A percentile compares a stretch with the other conserved stretches of the same genome.
Conservation (phyloP, 805 yeast genomes). For the Hanseniaspora occidentalis region DNA sequence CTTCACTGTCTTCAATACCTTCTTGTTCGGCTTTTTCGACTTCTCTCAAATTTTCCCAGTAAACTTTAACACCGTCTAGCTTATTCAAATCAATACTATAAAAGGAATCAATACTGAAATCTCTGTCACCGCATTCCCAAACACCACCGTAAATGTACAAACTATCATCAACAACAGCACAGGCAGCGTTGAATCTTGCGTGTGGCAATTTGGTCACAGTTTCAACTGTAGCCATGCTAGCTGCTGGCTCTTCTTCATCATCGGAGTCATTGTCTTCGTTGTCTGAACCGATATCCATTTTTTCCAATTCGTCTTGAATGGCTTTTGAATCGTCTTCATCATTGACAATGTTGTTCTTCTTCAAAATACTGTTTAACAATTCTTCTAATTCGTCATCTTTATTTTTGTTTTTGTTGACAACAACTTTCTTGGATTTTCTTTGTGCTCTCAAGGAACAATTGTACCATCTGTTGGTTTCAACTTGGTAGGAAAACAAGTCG, state of each 20-base stretch:
- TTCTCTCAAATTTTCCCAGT: constrained; percentile 74
- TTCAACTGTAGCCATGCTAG: constrained; percentile 35
- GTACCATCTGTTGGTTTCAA: constrained; percentile 84
- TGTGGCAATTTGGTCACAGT: constrained; percentile 63
- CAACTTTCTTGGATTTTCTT: constrained; percentile 36
- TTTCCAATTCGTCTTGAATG: constrained; percentile 24
- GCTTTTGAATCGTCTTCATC: constrained; percentile 6
- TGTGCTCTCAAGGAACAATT: constrained; percentile 50
- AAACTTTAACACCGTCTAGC: constrained; percentile 75
- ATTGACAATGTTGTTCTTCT: constrained; percentile 49
- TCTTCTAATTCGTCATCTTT: constrained; percentile 77
- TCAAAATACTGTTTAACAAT: constrained; percentile 58
- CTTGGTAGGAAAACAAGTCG: constrained; percentile 66
- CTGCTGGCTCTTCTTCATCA: constrained; percentile 26
- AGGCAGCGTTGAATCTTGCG: constrained; percentile 74
- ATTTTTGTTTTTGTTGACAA: constrained; percentile 33
- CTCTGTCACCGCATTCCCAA: constrained; percentile 82
- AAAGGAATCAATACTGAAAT: constrained; percentile 71
- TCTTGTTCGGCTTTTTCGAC: constrained; percentile 36
- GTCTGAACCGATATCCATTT: constrained; percentile 27
- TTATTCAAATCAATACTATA: constrained; percentile 78
- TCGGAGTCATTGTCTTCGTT: constrained; percentile 12
- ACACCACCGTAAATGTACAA: constrained; percentile 82
- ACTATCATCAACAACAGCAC: constrained; percentile 74
- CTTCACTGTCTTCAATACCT: constrained; percentile 49